phyloP scores from a whole-genome alignment of 2,329 filamentous ascomycete genomes.

The Colletotrichum paranaense region DNA sequence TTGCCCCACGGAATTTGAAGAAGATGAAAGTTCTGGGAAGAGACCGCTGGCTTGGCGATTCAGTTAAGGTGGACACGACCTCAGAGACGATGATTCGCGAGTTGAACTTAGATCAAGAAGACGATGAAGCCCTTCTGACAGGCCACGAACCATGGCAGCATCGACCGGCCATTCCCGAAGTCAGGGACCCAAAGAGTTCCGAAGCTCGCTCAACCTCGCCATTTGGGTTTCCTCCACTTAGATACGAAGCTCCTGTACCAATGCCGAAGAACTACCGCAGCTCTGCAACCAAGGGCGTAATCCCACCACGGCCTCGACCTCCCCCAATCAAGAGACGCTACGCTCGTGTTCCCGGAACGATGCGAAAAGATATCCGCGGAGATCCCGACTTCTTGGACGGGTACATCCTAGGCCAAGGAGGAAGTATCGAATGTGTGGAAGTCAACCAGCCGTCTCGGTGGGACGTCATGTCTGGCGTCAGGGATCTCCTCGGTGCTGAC shows the following conservation, averaged over 20 bases:
- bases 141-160: slow-evolving; percentile 22
- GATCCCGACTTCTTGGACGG: neutral
- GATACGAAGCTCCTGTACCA: slow-evolving; percentile 13
- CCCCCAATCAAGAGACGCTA: slow-evolving; percentile 23
- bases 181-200: neutral
- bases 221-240: neutral
- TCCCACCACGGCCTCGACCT: slow-evolving; percentile 23
- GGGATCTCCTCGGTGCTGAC: slow-evolving; percentile 30
- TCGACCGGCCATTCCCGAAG: neutral
- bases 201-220: neutral
- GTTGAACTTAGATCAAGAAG: neutral
- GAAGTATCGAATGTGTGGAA: neutral
- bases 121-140: slow-evolving; percentile 1
- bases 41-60: slow-evolving; percentile 41
- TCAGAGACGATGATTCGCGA: neutral
- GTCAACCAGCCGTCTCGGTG: neutral
- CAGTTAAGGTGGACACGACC: neutral
- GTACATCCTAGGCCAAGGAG: neutral
- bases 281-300: neutral
- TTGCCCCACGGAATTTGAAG: slow-evolving; percentile 26
- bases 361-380: slow-evolving; percentile 6
- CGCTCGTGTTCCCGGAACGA: slow-evolving; percentile 20
- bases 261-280: slow-evolving; percentile 2
- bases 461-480: slow-evolving; percentile 36
- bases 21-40: slow-evolving; percentile 37